Percentiles rank a stretch among this genome's conserved stretches.
These are phyloP conservation scores for Rhypophila decipiens DNA, from an alignment of 495 filamentous ascomycete species.

Conservation along the genomic window DNA sequence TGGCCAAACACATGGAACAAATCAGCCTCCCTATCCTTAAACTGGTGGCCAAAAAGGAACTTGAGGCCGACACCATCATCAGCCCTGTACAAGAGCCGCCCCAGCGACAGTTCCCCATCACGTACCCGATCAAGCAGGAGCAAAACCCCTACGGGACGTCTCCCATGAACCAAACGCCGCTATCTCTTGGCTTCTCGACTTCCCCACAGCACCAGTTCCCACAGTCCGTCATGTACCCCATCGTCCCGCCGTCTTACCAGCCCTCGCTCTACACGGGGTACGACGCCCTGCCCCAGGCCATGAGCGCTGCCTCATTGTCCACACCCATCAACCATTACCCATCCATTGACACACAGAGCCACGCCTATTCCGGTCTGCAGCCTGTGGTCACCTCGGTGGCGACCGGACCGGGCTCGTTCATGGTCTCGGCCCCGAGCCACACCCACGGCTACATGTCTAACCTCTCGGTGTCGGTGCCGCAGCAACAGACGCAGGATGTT, in stretches of 20 bases:
- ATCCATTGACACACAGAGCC: background rate
- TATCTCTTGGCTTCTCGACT: background rate
- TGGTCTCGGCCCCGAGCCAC: too few species aligned
- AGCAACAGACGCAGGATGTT: background rate
- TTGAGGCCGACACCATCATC: conserved; percentile 56
- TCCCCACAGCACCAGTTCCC: background rate
- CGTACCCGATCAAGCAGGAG: conserved; percentile 29
- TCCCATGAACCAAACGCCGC: conserved; percentile 1
- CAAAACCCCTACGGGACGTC: conserved; percentile 13
- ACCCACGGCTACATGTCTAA: conserved; percentile 1
- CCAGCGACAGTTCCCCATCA: conserved; percentile 30
- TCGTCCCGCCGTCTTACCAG: background rate
- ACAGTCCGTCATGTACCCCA: background rate
- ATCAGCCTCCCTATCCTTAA: conserved; percentile 80
- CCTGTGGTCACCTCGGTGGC: background rate
- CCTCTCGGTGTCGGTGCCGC: background rate
- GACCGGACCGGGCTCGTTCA: too few species aligned
- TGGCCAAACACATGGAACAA: conserved; percentile 96
- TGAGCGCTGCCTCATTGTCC: background rate
- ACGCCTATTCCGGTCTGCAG: background rate
- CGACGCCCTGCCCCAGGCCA: background rate
- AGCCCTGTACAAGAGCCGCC: conserved; percentile 54
- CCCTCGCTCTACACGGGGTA: background rate
- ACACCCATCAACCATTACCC: background rate
- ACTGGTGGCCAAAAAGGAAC: conserved; percentile 56